These are phyloP conservation scores for Cenchrus purpureus DNA, from an alignment of 176 grass and related monocot genomes.

Conservation along the genomic window DNA sequence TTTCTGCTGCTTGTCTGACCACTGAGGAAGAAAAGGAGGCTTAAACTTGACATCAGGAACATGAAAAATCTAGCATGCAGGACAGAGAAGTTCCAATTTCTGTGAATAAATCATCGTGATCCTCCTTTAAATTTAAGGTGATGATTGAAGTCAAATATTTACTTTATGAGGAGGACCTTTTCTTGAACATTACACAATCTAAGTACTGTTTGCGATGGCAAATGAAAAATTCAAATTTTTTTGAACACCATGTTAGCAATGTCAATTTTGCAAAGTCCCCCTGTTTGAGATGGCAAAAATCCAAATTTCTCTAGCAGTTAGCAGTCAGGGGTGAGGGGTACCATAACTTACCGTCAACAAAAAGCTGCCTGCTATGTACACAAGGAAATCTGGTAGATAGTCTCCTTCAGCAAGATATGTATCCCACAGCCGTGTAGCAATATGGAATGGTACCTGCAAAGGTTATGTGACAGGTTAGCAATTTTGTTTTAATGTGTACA, in stretches of 20 bases:
- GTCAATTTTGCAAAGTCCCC: too few relatives aligned
- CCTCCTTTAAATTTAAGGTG: neutral
- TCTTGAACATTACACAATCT: neutral
- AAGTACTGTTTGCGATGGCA: neutral
- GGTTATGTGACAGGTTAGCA: neutral
- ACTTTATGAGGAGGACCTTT: neutral
- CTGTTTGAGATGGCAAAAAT: too few relatives aligned
- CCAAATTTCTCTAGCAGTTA: too few relatives aligned
- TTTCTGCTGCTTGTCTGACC: slow-evolving; percentile 76
- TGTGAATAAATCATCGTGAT: neutral
- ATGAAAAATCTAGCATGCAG: neutral
- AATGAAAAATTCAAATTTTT: too few relatives aligned
- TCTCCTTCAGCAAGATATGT: slow-evolving; percentile 93
- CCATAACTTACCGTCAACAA: slow-evolving; percentile 76
- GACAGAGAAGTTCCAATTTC: neutral
- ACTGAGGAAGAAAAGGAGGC: slow-evolving; percentile 35
- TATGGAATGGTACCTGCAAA: slow-evolving; percentile 82
- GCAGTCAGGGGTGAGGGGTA: neutral
- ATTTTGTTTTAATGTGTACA: slow-evolving; percentile 17
- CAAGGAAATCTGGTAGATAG: slow-evolving; percentile 78
- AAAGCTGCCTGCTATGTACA: slow-evolving; percentile 84
- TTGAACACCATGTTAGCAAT: too few relatives aligned
- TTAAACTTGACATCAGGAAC: neutral
- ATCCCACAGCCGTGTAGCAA: slow-evolving; percentile 78
- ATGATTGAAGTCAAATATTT: neutral